Conservation (phyloP, 2,329 filamentous ascomycete species). For the Sporothrix schenckii region DNA sequence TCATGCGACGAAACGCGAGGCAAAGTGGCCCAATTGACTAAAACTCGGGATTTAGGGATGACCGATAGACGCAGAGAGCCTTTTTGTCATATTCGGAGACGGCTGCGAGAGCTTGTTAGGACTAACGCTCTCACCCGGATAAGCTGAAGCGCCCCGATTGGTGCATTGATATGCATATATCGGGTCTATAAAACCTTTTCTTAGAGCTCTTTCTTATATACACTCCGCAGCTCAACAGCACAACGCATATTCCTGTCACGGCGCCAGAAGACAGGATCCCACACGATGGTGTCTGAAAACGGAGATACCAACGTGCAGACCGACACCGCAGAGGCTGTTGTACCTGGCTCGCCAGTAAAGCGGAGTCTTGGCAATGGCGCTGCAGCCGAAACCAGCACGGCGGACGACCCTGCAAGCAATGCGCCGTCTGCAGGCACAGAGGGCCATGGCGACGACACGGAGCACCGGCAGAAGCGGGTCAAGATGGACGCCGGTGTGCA, state of each 20-base stretch:
- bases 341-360: slow-evolving; percentile 28
- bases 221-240: neutral
- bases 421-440: neutral
- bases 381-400: neutral
- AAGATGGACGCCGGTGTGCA: slow-evolving; percentile 51
- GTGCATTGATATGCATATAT: slow-evolving; percentile 16
- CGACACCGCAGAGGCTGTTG: neutral
- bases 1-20: neutral
- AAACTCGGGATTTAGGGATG: no score
- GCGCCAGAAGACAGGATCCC: neutral
- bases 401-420: neutral
- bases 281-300: slow-evolving; percentile 26
- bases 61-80: no score
- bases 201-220: slow-evolving; percentile 19
- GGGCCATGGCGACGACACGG: slow-evolving; percentile 29
- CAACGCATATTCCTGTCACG: neutral
- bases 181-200: slow-evolving; percentile 25
- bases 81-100: neutral
- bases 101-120: neutral
- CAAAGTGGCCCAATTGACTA: neutral
- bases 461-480: slow-evolving; percentile 57
- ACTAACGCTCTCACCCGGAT: neutral
- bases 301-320: neutral
- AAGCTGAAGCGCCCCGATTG: slow-evolving; percentile 13
- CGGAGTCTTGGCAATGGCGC: slow-evolving; percentile 22